Evolutionary conservation across 83 land plant species (phyloP), one percentile per base, ranked within the genome.

Genomic region (Isoetes engelmannii): DNA sequence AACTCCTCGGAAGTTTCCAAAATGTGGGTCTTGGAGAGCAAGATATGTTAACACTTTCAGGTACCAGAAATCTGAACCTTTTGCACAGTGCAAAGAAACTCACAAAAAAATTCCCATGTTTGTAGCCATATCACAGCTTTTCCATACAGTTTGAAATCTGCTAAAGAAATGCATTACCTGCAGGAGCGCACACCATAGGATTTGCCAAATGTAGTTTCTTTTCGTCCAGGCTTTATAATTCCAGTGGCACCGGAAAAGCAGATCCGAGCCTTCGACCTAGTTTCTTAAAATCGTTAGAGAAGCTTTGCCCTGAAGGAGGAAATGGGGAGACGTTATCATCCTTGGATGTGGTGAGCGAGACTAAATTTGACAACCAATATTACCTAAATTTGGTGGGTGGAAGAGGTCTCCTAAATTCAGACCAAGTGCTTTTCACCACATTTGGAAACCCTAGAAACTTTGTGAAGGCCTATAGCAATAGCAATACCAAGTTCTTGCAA

Each of bases 181-280:
- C 78, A 87, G 91, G 91, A 17, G 83, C 76, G 7, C 92, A 88
- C 64, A 88, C 92, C 13, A 79, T 87, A 45, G 92, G 92, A 7
- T 44, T 63, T 37, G 82, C 92, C 48, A 75, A 77, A 21, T 87
- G 92, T 73, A 51, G 75, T 4, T 13, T 18, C 20, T 87, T 87
- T 75, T 78, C 79, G 72, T 68, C 62, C 20, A 72, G 92, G 3
- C 48, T 87, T 41, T 84, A 57, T 80, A 84, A 87, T 69, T 79
- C 73, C 77, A 72, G 70, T 4, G 82, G 77, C 44, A 71, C 80
- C 4, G 83, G 82, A 0, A 51, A 74, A 1, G 66, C 81, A 5
- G 91, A 87, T 70, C 74, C 70, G 6, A 75, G 84, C 42, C 45
- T 88, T 57, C 82, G 83, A 20, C 4, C 73, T 4, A 15, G 7